These are phyloP conservation scores for Sporothrix euskadiensis DNA, from an alignment of 2,329 filamentous ascomycete species.

Conservation along the genomic window DNA sequence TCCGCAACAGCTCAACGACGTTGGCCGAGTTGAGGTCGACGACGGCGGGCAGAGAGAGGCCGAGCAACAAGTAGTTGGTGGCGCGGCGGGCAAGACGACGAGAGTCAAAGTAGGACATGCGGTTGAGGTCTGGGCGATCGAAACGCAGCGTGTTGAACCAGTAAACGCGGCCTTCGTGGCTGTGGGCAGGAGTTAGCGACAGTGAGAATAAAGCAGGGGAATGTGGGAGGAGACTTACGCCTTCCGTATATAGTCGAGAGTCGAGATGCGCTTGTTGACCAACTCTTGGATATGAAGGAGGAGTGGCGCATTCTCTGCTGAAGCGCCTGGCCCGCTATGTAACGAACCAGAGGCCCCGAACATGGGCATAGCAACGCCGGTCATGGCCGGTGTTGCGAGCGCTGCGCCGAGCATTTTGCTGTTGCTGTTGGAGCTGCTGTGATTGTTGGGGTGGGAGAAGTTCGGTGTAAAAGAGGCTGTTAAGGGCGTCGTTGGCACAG, in stretches of 20 bases:
- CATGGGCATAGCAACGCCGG: conserved; percentile 20
- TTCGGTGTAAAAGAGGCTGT: not conserved
- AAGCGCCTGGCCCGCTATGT: no score
- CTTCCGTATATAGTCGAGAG: conserved; percentile 87
- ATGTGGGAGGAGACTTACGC: conserved; percentile 61
- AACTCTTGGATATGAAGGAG: conserved; percentile 75
- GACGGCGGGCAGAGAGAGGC: conserved; percentile 84
- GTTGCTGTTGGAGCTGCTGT: not conserved
- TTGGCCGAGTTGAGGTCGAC: conserved; percentile 82
- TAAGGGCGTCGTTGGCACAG: not conserved
- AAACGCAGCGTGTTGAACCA: conserved; percentile 99
- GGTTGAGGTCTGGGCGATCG: conserved; percentile 74
- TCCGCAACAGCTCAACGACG: conserved; percentile 81
- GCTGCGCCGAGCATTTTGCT: conserved; percentile 8
- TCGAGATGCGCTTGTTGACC: conserved; percentile 89
- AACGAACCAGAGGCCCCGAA: not conserved
- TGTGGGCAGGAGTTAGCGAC: conserved; percentile 41
- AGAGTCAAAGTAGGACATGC: conserved; percentile 81
- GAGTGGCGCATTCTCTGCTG: conserved; percentile 49
- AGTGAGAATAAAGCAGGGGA: no score
- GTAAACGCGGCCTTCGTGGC: conserved; percentile 90
- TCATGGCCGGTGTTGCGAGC: not conserved
- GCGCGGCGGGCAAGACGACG: conserved; percentile 85
- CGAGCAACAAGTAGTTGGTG: conserved; percentile 89
- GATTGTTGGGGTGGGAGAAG: conserved; percentile 1